Evolutionary conservation across 495 filamentous ascomycete genomes (phyloP).

Genomic region (Talaromyces thailandensis): DNA sequence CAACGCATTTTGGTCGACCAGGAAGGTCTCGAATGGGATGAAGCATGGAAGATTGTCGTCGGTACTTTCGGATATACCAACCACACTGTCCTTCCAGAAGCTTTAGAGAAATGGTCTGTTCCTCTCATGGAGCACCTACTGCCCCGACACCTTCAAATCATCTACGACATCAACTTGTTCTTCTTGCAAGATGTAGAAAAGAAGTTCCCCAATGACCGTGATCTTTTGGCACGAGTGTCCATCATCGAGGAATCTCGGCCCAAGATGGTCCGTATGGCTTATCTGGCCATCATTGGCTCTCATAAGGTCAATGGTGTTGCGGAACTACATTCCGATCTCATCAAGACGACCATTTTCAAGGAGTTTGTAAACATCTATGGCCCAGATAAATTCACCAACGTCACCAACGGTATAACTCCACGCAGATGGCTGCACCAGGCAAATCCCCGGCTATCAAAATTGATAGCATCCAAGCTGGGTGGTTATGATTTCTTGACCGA

Average conservation of each 20-base stretch:
- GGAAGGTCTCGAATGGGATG: conserved; percentile 88
- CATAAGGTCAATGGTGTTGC: conserved; percentile 99
- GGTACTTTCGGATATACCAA: conserved; percentile 92
- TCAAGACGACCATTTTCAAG: conserved; percentile 98
- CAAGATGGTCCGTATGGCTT: conserved; percentile 98
- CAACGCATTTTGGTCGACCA: conserved; percentile 85
- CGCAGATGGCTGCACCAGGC: conserved; percentile 95
- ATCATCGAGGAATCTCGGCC: conserved; percentile 96
- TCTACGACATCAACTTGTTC: conserved; percentile 94
- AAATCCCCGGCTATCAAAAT: conserved; percentile 82
- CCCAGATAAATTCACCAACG: conserved; percentile 94
- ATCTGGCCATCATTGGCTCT: conserved; percentile 87
- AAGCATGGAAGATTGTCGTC: conserved; percentile 76
- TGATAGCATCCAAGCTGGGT: conserved; percentile 84
- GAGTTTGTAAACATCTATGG: conserved; percentile 94
- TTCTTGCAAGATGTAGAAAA: conserved; percentile 88
- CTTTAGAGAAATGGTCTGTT: conserved; percentile 97
- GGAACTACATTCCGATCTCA: conserved; percentile 92
- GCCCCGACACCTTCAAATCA: conserved; percentile 92
- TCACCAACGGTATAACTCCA: conserved; percentile 96
- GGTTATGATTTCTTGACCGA: conserved; percentile 80
- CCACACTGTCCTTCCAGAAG: conserved; percentile 94
- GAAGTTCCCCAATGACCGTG: conserved; percentile 80
- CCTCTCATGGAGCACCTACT: conserved; percentile 85
- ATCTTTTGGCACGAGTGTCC: conserved; percentile 75